phyloP scores from a whole-genome alignment of 345 rosid species.

The Aegle marmelos region DNA sequence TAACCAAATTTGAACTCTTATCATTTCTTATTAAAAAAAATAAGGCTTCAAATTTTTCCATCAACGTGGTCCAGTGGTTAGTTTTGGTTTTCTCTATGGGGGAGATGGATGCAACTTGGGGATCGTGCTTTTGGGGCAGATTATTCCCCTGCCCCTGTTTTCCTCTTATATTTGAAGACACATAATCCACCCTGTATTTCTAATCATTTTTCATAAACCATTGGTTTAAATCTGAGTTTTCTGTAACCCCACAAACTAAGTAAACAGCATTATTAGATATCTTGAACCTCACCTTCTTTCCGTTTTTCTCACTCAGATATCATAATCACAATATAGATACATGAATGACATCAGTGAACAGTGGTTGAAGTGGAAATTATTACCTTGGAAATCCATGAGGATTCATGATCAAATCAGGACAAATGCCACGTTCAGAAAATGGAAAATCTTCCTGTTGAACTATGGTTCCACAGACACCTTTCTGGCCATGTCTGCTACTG shows the following conservation, averaged over 20 bases:
- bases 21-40: too few relatives aligned
- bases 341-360: background rate
- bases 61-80: background rate
- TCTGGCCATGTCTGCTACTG: slow-evolving; percentile 98
- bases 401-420: slow-evolving; percentile 96
- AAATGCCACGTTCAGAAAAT: slow-evolving; percentile 92
- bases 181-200: background rate
- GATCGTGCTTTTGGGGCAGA: background rate
- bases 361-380: slow-evolving; percentile 2
- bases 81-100: background rate
- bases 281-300: background rate
- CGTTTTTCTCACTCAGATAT: background rate
- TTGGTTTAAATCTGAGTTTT: background rate
- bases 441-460: slow-evolving; percentile 96
- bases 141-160: background rate
- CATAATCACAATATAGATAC: background rate
- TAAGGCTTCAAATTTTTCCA: background rate
- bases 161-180: background rate
- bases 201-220: background rate
- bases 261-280: too few relatives aligned
- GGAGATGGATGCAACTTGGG: background rate
- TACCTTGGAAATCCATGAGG: slow-evolving; percentile 99
- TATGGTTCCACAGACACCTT: slow-evolving; percentile 96
- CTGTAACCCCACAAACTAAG: background rate
- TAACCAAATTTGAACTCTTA: too few relatives aligned